Percentiles rank a stretch among this genome's conserved stretches.
These are phyloP conservation scores for Sphagnum contortum DNA, from an alignment of 225 moss, liverwort and hornwort species.

Conservation along the genomic window DNA sequence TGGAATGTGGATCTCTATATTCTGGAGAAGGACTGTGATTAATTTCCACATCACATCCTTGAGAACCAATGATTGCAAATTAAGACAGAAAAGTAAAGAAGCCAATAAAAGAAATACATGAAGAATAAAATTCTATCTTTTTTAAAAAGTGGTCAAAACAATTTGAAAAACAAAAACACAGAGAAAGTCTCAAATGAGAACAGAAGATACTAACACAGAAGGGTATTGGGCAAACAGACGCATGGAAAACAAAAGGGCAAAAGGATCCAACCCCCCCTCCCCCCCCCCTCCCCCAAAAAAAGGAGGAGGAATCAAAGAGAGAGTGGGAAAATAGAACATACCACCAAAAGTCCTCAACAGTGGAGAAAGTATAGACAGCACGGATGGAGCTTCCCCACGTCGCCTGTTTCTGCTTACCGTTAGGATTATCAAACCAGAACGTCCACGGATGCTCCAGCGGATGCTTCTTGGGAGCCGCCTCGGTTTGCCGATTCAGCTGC, in stretches of 20 bases:
- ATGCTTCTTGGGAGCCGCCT: constrained; percentile 39
- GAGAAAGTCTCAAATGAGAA: background rate
- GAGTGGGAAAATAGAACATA: constrained; percentile 10
- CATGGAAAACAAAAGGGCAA: no score
- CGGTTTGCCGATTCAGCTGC: constrained; percentile 11
- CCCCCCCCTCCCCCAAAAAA: background rate
- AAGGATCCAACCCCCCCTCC: no score
- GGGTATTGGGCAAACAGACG: no score
- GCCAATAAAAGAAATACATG: no score
- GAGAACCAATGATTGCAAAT: no score
- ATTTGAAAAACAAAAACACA: background rate
- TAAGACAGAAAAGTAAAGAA: background rate
- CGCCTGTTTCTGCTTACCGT: constrained; percentile 73
- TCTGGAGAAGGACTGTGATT: no score
- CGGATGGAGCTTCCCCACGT: constrained; percentile 86
- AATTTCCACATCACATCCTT: no score
- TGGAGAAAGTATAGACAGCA: constrained; percentile 69
- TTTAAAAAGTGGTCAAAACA: no score
- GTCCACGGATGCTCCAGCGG: constrained; percentile 85
- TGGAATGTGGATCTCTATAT: no score
- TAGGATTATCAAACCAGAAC: constrained; percentile 90
- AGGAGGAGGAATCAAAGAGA: background rate
- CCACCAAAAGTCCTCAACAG: constrained; percentile 97
- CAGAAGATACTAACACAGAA: background rate
- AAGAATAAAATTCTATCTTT: no score